Conservation (phyloP, 768 basidiomycete species). For the Agrocybe pediades region DNA sequence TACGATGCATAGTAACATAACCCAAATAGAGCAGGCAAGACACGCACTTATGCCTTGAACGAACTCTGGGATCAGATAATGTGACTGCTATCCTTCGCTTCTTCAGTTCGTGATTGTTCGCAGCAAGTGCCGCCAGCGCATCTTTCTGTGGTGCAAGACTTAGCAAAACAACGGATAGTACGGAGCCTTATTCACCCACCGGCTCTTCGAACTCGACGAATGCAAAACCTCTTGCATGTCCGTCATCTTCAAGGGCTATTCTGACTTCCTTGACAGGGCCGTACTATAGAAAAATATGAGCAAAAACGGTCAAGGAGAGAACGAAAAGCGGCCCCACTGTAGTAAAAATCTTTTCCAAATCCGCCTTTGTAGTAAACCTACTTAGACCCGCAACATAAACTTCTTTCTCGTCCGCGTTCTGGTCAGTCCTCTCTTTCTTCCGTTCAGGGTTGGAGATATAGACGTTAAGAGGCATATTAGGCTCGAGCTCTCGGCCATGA, state of each 20-base stretch:
- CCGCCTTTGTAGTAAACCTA: constrained; percentile 73
- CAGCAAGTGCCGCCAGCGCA: constrained; percentile 69
- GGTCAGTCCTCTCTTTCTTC: constrained; percentile 89
- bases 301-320: neutral
- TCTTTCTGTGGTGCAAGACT: constrained; percentile 49
- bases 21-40: neutral
- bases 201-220: constrained; percentile 90
- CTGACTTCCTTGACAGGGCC: constrained; percentile 83
- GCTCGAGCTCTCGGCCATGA: constrained; percentile 74
- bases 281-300: constrained; percentile 50
- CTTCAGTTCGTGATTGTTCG: constrained; percentile 88
- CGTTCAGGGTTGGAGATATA: constrained; percentile 88
- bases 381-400: constrained; percentile 88
- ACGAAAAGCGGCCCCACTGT: constrained; percentile 48
- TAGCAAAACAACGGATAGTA: neutral
- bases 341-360: constrained; percentile 78
- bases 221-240: constrained; percentile 80
- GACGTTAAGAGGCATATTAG: constrained; percentile 70
- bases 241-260: constrained; percentile 71
- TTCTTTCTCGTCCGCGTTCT: constrained; percentile 80
- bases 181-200: constrained; percentile 41
- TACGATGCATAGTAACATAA: neutral
- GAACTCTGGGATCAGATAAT: constrained; percentile 72
- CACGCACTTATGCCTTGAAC: constrained; percentile 52
- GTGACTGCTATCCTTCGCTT: constrained; percentile 91